These are phyloP conservation scores for Basidiobolus meristosporus DNA, from an alignment of 371 early-diverging fungal species.

Conservation along the genomic window DNA sequence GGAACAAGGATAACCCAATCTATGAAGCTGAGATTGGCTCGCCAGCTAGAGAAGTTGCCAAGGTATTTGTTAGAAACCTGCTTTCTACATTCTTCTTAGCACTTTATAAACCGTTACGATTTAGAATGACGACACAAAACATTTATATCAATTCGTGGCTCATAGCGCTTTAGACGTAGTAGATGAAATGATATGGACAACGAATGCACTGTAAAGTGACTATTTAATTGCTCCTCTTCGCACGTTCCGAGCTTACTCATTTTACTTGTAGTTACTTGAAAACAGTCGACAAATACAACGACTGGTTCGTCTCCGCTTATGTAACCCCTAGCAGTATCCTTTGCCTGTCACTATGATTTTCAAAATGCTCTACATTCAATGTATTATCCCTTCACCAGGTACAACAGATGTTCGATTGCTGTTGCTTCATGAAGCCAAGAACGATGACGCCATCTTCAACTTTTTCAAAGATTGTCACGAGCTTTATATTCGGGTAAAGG, in stretches of 20 bases:
- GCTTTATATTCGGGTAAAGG: constrained; percentile 68
- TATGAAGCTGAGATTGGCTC: constrained; percentile 79
- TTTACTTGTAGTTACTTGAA: constrained; percentile 58
- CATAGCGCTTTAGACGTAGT: constrained; percentile 91
- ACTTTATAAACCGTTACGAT: background rate
- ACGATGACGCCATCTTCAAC: constrained; percentile 70
- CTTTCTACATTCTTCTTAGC: background rate
- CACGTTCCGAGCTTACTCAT: background rate
- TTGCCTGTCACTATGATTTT: background rate
- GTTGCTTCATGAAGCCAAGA: constrained; percentile 76
- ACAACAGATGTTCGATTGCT: constrained; percentile 59
- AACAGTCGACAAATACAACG: constrained; percentile 86
- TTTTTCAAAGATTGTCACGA: constrained; percentile 88
- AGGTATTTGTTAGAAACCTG: background rate
- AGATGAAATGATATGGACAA: constrained; percentile 79
- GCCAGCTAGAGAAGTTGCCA: constrained; percentile 5
- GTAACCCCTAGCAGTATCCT: constrained; percentile 67
- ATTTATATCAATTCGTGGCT: constrained; percentile 87
- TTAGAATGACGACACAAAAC: constrained; percentile 64
- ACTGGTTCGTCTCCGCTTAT: constrained; percentile 79
- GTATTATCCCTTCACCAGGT: constrained; percentile 1
- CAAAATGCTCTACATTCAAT: background rate
- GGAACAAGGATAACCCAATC: constrained; percentile 79
- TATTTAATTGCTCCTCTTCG: background rate
- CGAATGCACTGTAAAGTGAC: constrained; percentile 44